A percentile compares a stretch with the other conserved stretches of the same genome.
phyloP scores from a whole-genome alignment of 106 monocot species.

The Phalaenopsis aphrodite region DNA sequence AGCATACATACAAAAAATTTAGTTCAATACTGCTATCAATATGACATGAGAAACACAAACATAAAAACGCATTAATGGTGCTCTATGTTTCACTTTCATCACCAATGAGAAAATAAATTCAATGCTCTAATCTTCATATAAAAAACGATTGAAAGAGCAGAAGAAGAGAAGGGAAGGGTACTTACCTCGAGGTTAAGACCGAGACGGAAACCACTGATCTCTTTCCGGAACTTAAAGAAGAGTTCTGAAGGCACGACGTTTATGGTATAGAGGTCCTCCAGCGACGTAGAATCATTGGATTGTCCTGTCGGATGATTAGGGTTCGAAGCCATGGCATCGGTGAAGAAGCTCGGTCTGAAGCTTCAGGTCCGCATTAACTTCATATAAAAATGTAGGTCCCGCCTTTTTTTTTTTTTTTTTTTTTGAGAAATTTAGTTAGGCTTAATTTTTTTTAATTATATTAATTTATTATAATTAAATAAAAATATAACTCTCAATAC shows the following conservation, averaged over 20 bases:
- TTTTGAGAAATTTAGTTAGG: no score
- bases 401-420: no score
- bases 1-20: neutral
- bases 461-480: no score
- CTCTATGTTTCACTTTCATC: neutral
- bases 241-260: constrained; percentile 66
- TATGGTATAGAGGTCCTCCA: constrained; percentile 62
- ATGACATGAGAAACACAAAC: neutral
- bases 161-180: neutral
- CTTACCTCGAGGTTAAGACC: constrained; percentile 65
- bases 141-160: neutral
- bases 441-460: no score
- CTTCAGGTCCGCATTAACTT: neutral
- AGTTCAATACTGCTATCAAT: neutral
- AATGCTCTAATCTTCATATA: neutral
- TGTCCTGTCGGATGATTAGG: neutral
- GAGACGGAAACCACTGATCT: constrained; percentile 43
- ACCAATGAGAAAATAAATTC: neutral
- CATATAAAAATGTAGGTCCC: no score
- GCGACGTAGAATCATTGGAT: constrained; percentile 7
- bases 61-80: neutral
- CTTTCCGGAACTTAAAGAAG: constrained; percentile 73
- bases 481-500: no score
- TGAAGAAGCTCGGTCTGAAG: neutral
- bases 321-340: neutral